These are phyloP conservation scores for Pleodorina starrii DNA, from an alignment of 139 green algal species.

Conservation along the genomic window DNA sequence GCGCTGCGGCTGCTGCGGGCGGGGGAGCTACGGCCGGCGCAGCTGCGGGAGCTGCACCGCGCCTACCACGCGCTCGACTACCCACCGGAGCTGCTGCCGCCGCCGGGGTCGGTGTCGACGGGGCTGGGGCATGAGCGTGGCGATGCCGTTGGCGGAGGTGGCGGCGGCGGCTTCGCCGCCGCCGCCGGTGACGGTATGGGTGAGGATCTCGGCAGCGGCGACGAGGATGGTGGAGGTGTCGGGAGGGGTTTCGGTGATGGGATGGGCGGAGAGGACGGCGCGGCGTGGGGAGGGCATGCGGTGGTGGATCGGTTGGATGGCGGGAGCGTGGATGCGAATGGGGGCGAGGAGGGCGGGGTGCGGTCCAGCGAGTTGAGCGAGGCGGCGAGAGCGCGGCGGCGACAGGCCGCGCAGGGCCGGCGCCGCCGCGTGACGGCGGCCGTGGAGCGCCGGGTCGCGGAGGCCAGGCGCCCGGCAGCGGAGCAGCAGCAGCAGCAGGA, in stretches of 20 bases:
- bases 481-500: neutral
- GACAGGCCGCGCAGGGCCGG: neutral
- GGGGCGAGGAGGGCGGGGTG: neutral
- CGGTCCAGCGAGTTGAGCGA: neutral
- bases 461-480: neutral
- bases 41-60: conserved; percentile 24
- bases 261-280: no score
- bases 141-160: neutral
- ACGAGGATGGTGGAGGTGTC: no score
- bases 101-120: neutral
- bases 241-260: no score
- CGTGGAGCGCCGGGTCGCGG: neutral
- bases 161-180: no score
- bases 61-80: conserved; percentile 23
- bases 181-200: no score
- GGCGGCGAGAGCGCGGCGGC: neutral
- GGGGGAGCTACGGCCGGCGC: neutral
- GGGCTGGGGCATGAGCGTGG: neutral
- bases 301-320: no score
- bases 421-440: neutral
- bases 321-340: neutral
- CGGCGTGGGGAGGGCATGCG: no score
- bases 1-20: neutral
- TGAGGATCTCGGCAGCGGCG: neutral
- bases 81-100: neutral